phyloP scores from a whole-genome alignment of 345 rosid genomes.

The Tarenaya hassleriana region DNA sequence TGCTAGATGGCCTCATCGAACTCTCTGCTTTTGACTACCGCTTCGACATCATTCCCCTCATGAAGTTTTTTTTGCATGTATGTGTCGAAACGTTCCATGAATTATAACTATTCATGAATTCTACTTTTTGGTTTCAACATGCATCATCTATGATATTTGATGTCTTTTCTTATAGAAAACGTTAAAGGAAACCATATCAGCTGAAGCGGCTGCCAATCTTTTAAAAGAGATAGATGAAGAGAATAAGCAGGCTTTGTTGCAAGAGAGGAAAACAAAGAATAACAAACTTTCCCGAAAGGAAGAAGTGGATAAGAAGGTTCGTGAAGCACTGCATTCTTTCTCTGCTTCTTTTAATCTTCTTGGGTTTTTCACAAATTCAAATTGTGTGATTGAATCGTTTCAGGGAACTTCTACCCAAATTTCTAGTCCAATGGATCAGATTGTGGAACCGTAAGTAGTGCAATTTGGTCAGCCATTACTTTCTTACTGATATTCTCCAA shows the following conservation, averaged over 20 bases:
- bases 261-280: constrained; percentile 18
- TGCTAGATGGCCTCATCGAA: constrained; percentile 5
- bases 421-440: constrained; percentile 1
- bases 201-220: constrained; percentile 11
- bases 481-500: constrained; percentile 3
- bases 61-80: not conserved
- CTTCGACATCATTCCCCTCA: not conserved
- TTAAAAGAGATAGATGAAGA: not conserved
- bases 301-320: no score
- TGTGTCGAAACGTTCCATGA: no score
- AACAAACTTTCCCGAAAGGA: no score
- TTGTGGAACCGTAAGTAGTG: constrained; percentile 15
- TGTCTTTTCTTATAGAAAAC: not conserved
- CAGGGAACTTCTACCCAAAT: constrained; percentile 22
- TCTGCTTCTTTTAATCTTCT: constrained; percentile 1
- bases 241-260: not conserved
- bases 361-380: no score
- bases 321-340: not conserved
- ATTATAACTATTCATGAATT: not conserved
- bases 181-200: constrained; percentile 2
- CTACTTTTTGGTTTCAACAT: not conserved
- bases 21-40: constrained; percentile 19
- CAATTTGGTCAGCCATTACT: not conserved
- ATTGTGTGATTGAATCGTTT: constrained; percentile 13
- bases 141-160: not conserved